phyloP scores from a whole-genome alignment of 176 grass and related monocot genomes.

The Rhynchospora pubera region DNA sequence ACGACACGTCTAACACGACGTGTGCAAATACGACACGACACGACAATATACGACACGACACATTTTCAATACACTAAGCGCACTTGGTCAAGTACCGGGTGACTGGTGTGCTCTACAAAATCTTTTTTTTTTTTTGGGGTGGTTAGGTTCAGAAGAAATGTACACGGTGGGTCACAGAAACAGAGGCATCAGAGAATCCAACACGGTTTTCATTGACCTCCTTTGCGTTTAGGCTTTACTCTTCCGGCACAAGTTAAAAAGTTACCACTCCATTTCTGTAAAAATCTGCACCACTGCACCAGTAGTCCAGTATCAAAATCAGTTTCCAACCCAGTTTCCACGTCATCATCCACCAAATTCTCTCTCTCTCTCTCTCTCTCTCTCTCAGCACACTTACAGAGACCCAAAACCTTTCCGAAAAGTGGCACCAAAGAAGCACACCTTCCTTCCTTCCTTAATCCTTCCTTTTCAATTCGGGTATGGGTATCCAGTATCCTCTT shows the following conservation, averaged over 20 bases:
- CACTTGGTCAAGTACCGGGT: too few species aligned
- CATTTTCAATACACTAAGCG: too few species aligned
- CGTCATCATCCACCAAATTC: constrained; percentile 9
- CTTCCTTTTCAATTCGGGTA: background rate
- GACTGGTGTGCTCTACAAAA: too few species aligned
- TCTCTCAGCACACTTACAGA: background rate
- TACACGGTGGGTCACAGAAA: background rate
- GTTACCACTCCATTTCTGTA: background rate
- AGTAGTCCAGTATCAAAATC: background rate
- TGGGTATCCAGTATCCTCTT: background rate
- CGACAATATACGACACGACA: too few species aligned
- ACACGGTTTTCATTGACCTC: background rate
- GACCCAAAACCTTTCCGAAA: background rate
- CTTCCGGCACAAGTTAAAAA: background rate
- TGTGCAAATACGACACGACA: too few species aligned
- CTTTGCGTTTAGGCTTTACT: background rate
- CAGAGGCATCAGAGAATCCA: background rate
- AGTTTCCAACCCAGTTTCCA: constrained; percentile 7
- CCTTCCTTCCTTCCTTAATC: background rate
- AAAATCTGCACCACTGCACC: background rate
- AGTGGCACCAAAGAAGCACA: background rate
- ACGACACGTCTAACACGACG: too few species aligned
- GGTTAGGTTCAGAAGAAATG: too few species aligned
- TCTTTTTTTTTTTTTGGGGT: too few species aligned
- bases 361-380: background rate